Percentiles rank a stretch among this genome's conserved stretches.
These are phyloP conservation scores for Obba rivulosa DNA, from an alignment of 768 basidiomycete species.

Conservation along the genomic window DNA sequence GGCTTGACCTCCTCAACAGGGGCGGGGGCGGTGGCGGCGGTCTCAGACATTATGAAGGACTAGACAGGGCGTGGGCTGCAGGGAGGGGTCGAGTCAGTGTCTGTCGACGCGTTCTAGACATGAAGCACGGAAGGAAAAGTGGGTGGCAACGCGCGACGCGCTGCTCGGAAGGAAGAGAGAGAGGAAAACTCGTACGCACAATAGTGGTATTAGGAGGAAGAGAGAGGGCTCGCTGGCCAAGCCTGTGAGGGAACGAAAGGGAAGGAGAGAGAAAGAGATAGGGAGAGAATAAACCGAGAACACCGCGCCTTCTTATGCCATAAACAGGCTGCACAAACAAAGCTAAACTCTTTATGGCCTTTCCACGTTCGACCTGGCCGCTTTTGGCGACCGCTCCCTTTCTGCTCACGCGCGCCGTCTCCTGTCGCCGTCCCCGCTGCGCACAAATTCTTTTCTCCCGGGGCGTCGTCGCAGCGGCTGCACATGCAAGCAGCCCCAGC, in stretches of 20 bases:
- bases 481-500: neutral
- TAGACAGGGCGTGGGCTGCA: constrained; percentile 51
- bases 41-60: constrained; percentile 73
- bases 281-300: constrained; percentile 21
- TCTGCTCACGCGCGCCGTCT: constrained; percentile 14
- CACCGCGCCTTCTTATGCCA: constrained; percentile 32
- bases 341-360: constrained; percentile 26
- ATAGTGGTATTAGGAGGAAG: constrained; percentile 52
- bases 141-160: constrained; percentile 3
- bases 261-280: constrained; percentile 31
- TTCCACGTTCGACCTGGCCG: constrained; percentile 13
- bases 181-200: constrained; percentile 28
- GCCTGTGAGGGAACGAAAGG: constrained; percentile 23
- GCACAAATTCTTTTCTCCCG: neutral
- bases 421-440: neutral
- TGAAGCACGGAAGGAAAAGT: constrained; percentile 10
- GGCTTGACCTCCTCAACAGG: constrained; percentile 50
- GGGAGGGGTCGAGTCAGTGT: constrained; percentile 10
- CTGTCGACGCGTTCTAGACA: constrained; percentile 12
- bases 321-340: constrained; percentile 32
- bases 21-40: constrained; percentile 47
- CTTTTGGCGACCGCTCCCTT: constrained; percentile 12
- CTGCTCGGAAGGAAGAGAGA: neutral
- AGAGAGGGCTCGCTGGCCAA: constrained; percentile 46
- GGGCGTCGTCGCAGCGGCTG: neutral